Evolutionary conservation across 495 filamentous ascomycete genomes (phyloP), one percentile per base, ranked within the genome.

Genomic region (Hypoxylon trugodes): DNA sequence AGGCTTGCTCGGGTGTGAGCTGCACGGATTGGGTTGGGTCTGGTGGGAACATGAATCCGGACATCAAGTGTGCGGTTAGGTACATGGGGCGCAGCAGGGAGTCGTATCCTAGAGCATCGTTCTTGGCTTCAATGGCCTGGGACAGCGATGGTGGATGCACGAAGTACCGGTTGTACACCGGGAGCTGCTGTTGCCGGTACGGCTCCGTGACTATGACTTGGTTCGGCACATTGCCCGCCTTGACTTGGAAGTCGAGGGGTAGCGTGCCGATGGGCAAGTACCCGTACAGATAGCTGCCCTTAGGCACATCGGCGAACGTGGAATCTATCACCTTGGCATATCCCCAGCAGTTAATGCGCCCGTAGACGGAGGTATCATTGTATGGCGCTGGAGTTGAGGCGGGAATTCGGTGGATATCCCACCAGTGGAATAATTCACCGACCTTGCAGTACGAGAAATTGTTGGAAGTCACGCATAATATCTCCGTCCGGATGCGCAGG

Each of bases 271-370:
- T 74, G 21, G 78, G 78, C 30, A 76, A 68, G 64, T 77, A 80
- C 4, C 76, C 76, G 16, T 22, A 79, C 0, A 79, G 33, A 12
- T 65, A 53, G 33, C 73, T 75, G 2, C 75, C 78, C 15, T 64
- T 55, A 3, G 65, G 51, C 7, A 79, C 66, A 13, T 45, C 57
- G 26, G 59, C 37, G 22, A 75, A 72, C 0, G 72, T 84, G 48
- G 75, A 81, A 25, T 84, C 81, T 21, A 79, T 56, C 3, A 87
- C 78, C 7, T 74, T 71, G 6, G 76, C 81, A 65, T 79, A 85
- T 0, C 86, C 85, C 84, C 86, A 87, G 12, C 77, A 80, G 21
- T 80, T 79, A 21, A 82, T 79, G 40, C 84, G 81, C 18, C 81
- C 83, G 72, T 82, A 87, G 1, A 67, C 59, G 8, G 70, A 33